These are phyloP conservation scores for Apiospora saccharicola DNA, from an alignment of 2,329 filamentous ascomycete genomes.

Conservation along the genomic window DNA sequence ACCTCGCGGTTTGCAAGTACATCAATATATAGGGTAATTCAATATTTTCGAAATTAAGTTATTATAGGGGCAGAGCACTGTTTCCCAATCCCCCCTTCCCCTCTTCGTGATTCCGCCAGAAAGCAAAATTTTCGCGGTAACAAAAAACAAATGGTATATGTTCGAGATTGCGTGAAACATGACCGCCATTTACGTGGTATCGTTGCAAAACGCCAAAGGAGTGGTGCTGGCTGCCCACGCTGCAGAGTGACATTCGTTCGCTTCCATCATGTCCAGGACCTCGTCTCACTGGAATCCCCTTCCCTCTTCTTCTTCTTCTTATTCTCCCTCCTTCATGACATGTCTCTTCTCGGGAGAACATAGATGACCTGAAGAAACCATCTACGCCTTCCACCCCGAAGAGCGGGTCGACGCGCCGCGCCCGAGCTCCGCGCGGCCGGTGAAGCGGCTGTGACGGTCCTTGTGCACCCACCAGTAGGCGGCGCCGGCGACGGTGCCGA, in stretches of 20 bases:
- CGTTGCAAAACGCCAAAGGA: conserved; percentile 11
- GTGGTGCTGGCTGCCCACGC: not conserved
- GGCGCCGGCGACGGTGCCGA: conserved; percentile 63
- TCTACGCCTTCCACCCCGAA: conserved; percentile 32
- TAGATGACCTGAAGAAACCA: not conserved
- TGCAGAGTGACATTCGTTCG: not conserved
- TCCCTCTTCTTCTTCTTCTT: too few species aligned
- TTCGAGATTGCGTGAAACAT: conserved; percentile 15
- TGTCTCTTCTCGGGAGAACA: not conserved
- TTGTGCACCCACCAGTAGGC: conserved; percentile 67
- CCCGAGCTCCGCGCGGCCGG: conserved; percentile 62
- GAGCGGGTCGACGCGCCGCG: conserved; percentile 35
- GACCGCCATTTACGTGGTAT: conserved; percentile 11
- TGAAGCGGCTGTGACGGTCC: conserved; percentile 61
- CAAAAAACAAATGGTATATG: conserved; percentile 11
- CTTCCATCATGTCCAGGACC: not conserved
- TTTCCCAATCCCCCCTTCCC: not conserved
- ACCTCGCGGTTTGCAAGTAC: not conserved
- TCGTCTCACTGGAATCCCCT: not conserved
- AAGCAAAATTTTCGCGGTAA: not conserved
- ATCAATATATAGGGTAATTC: not conserved
- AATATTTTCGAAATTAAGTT: not conserved
- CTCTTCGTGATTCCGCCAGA: not conserved
- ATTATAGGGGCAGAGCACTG: not conserved
- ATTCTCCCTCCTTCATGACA: not conserved